Evolutionary conservation across 768 basidiomycete genomes (phyloP).

Genomic region (Kwoniella dejecticola): DNA sequence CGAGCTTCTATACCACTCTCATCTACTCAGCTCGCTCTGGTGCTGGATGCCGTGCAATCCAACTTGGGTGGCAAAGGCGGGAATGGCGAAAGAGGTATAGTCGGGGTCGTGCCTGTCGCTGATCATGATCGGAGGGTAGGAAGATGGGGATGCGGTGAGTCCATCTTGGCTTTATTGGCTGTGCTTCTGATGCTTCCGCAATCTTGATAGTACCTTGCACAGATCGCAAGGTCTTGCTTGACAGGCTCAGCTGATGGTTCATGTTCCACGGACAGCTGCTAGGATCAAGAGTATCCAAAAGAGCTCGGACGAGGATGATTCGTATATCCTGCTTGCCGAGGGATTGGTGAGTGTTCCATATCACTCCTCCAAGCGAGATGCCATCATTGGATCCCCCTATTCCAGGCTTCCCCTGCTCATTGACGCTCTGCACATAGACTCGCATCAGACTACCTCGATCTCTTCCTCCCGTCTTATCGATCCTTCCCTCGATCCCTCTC

Average conservation of each 20-base stretch:
- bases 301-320: constrained; percentile 23
- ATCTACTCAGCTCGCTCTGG: constrained; percentile 63
- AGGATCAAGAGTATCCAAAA: constrained; percentile 36
- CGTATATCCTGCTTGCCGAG: constrained; percentile 28
- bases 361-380: no score
- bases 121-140: constrained; percentile 47
- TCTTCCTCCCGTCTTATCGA: constrained; percentile 42
- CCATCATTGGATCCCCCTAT: no score
- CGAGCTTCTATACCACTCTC: constrained; percentile 70
- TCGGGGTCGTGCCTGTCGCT: constrained; percentile 42
- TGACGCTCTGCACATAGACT: no score
- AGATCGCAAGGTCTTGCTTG: no score
- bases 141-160: constrained; percentile 47
- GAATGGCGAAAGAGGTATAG: constrained; percentile 19
- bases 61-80: constrained; percentile 60
- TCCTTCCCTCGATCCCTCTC: constrained; percentile 54
- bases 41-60: constrained; percentile 68
- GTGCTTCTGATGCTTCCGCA: no score
- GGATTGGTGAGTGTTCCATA: constrained; percentile 32
- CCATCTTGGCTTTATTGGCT: no score
- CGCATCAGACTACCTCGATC: constrained; percentile 46
- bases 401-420: no score
- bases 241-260: not conserved
- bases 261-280: constrained; percentile 35
- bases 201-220: no score